Base-by-base conservation (phyloP, 2,329 filamentous ascomycete genomes). In the Fusarium brachygibbosum region DNA sequence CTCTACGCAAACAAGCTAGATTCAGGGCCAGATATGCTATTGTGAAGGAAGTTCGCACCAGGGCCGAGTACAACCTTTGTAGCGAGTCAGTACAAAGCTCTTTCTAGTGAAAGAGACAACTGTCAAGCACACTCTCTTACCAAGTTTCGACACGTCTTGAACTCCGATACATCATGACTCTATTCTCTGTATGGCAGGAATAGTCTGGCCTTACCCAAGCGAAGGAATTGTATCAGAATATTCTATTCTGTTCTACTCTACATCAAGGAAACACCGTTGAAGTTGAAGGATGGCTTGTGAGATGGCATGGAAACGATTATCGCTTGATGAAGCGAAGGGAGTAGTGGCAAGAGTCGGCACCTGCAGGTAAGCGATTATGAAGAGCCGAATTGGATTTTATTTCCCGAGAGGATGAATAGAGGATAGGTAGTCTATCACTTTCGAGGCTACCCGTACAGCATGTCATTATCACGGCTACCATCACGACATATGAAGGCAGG, bases 261-360 rank as follows among this genome's bases (percentile, higher is more conserved):
- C 12, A 28, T 41, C 31, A 28, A 48, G 32, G 44, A 50, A 38
- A 50, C 37, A 17, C 40, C 10, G 38, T 50, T 41, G 37, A 56
- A 71, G 49, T 63, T 66, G 60, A 70, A 69, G 63, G 58, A 54
- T 48, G 29, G 45, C 32, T 49, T 58, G 60, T 67, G 57, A 34
- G 37, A 64, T 66, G 53, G 16, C 44, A 46, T 59, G 54, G 34
- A 48, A 63, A 66, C 63, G 58, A 66, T 41, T 55, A 41, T 40
- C 55, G 49, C 53, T 49, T 61, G 37, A 56, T 56, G 57, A 62
- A 53, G 58, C 54, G 54, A 66, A 53, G 54, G 44, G 23, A 16
- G 29, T 23, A 56, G 29, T 41, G 48, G 55, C 35, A 40, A 14
- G 12, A 56, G 12, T 57, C 52, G 21, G 37, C 21, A 10, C 49